phyloP scores from a whole-genome alignment of 176 grass and related monocot genomes.

The Poa annua region DNA sequence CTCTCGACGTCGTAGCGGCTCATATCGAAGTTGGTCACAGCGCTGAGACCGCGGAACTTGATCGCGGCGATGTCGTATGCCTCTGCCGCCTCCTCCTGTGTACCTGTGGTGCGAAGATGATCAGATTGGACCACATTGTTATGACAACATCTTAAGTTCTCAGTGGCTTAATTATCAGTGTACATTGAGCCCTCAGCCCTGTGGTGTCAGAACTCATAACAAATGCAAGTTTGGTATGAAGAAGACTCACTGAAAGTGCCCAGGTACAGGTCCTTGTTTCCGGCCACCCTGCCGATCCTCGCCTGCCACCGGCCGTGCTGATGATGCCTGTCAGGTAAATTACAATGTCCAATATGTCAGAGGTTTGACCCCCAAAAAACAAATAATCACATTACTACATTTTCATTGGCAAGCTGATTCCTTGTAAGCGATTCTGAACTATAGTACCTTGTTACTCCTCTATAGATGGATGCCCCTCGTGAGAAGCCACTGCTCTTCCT shows the following conservation, averaged over 20 bases:
- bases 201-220: neutral
- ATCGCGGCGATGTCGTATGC: conserved; percentile 94
- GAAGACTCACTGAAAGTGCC: conserved; percentile 84
- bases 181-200: neutral
- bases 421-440: neutral
- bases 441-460: conserved; percentile 80
- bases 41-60: conserved; percentile 88
- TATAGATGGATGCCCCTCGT: conserved; percentile 94
- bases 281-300: conserved; percentile 90
- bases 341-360: neutral
- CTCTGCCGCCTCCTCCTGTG: conserved; percentile 91
- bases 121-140: neutral
- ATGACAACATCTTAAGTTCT: neutral
- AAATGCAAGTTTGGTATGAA: conserved; percentile 21
- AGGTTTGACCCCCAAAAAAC: neutral
- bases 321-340: conserved; percentile 65
- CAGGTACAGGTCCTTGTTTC: conserved; percentile 97
- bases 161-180: neutral
- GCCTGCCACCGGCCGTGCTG: conserved; percentile 97
- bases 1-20: conserved; percentile 88
- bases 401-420: neutral
- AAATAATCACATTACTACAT: neutral
- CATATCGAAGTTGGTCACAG: conserved; percentile 98
- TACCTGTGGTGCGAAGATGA: conserved; percentile 50
- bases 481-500: conserved; percentile 99